These are phyloP conservation scores for Anthoceros angustus DNA, from an alignment of 225 moss, liverwort and hornwort genomes.

Conservation along the genomic window DNA sequence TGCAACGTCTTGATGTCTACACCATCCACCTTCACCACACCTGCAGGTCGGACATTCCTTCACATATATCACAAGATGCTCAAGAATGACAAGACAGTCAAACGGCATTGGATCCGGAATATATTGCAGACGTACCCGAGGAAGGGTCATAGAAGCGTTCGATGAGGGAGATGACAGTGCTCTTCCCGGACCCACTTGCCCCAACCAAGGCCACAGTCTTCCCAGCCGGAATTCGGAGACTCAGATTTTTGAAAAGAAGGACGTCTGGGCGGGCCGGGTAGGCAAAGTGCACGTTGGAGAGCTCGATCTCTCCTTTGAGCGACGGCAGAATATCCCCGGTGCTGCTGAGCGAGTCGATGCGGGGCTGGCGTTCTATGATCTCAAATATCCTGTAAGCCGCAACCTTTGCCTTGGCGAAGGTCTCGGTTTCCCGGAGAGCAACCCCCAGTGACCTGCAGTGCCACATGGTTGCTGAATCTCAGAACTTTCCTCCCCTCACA, in stretches of 20 bases:
- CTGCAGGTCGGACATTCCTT: too few relatives aligned
- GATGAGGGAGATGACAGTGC: constrained; percentile 7
- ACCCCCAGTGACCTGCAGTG: not conserved
- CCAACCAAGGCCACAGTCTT: constrained; percentile 7
- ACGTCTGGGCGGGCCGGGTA: constrained; percentile 8
- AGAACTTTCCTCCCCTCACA: too few relatives aligned
- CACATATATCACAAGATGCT: not conserved
- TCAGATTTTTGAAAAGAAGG: constrained; percentile 4
- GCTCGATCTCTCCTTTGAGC: not conserved
- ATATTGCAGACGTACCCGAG: not conserved
- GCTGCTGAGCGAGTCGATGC: not conserved
- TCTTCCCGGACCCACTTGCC: constrained; percentile 9
- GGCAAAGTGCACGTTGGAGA: constrained; percentile 6
- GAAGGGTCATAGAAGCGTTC: constrained; percentile 8
- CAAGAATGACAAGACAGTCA: too few relatives aligned
- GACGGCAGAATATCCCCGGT: not conserved
- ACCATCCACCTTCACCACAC: constrained; percentile 23
- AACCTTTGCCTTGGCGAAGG: not conserved
- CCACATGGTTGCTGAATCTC: too few relatives aligned
- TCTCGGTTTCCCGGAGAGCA: not conserved
- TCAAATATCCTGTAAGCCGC: constrained; percentile 6
- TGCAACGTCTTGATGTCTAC: constrained; percentile 24
- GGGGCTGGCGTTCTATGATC: constrained; percentile 5
- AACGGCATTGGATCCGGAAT: too few relatives aligned
- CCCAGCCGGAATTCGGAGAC: constrained; percentile 3